Base-by-base conservation (phyloP, 129 eudicot species). In the Heracleum sosnowskyi region DNA sequence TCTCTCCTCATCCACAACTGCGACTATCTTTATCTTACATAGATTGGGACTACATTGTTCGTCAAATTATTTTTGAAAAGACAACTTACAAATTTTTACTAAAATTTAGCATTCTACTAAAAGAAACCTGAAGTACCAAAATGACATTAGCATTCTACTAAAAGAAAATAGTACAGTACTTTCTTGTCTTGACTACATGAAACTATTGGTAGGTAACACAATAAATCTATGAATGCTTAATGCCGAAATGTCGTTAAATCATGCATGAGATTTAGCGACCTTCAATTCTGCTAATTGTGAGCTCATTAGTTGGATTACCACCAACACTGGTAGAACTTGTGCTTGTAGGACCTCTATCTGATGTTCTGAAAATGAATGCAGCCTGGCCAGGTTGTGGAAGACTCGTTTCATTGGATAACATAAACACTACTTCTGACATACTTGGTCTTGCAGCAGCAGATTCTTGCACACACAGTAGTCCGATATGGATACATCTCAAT, bases 381-480 rank as follows among this genome's bases (percentile, higher is more conserved):
- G 80, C 68, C 7, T 45, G 69, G 51, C 70, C 68, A 2, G 81
- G 81, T 31, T 39, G 34, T 7, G 51, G 74, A 47, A 82, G 81
- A 51, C 68, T 57, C 35, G 69, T 82, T 33, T 77, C 81, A 9
- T 79, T 70, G 76, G 35, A 64, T 34, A 82, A 66, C 85, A 82
- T 77, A n/a, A 79, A 82, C 16, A 64, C 53, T 6, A 82, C 81
- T 45, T 73, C 70, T 0, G 78, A 82, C 69, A 82, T 82, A 11
- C n/a, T 69, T 68, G 81, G 81, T 45, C 85, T 36, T 20, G 77
- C 80, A 13, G n/a, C 9, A 0, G 84, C 73, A 24, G 71, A 46
- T 69, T 81, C 84, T 81, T 76, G 80, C 45, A 76, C 84, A 37
- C 84, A 81, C 15, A 69, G 46, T 34, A 69, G 74, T 5, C 13